Evolutionary conservation across 345 rosid genomes (phyloP), one percentile per base, ranked within the genome.

Genomic region (Brassica nigra): DNA sequence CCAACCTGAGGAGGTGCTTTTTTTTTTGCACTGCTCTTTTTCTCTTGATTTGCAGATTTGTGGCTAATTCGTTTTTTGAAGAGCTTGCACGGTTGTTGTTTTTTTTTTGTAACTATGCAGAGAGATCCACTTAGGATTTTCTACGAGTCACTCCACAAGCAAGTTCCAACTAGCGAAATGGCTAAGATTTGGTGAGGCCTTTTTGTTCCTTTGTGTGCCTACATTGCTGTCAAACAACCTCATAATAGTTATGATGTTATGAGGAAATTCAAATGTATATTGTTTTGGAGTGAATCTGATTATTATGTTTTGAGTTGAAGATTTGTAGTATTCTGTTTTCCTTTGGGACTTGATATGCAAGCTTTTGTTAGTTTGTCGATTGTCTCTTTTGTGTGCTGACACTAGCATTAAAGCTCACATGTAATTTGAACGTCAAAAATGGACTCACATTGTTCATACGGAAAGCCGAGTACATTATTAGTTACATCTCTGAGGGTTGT

Each of bases 121-220:
- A 93, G 99, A 91, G 99, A 95, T 58, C 88, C 99, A 4, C 83
- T 93, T 63, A 89, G 98, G 89, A 88, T 95, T 75, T 95, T 93
- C 78, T 90, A 93, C 16, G 99, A 95, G 81, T 75, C 98, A 1
- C 85, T 95, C 67, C 85, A 85, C 80, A 62, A 91, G 84, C 97
- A 95, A 83, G 62, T 86, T 75, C 97, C 99, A 3, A 74, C 74
- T 3, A 91, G 99, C 36, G 95, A 91, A 80, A 93, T 95, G 98
- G 97, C 99, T 7, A 93, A 93, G 82, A 68, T 93, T 85, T 95
- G 98, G 97, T 93, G 83, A 93, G 92, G 91, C 16, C 4, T n/a
- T 57, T 76, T 33, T 80, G 2, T 68, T 34, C 20, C 11, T 36
- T 29, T 36, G 2, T 57, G 12, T 75, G 30, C 57, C 31, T 57